Conservation (phyloP, 192 early-diverging fungal genomes). For the Entophlyctis helioformis region DNA sequence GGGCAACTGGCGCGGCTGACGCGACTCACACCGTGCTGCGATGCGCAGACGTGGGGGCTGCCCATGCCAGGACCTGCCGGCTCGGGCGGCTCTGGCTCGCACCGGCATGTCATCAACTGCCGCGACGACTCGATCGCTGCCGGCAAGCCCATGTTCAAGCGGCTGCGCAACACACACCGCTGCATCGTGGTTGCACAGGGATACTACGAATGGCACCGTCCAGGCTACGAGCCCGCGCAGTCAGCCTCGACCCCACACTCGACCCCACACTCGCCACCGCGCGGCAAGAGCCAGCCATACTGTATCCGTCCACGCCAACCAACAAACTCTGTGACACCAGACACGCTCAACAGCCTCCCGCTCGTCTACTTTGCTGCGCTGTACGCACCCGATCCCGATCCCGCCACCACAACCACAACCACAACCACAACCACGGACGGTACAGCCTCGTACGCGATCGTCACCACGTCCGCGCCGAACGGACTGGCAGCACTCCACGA, state of each 20-base stretch:
- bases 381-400: no score
- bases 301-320: no score
- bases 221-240: no score
- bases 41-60: conserved; percentile 16
- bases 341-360: no score
- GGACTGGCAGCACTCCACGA: conserved; percentile 38
- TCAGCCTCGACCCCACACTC: no score
- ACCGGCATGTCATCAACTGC: conserved; percentile 25
- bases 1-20: no score
- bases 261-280: no score
- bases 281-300: no score
- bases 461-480: conserved; percentile 26
- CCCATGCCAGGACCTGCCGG: conserved; percentile 14
- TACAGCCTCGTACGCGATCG: conserved; percentile 27
- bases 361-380: no score
- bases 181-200: conserved; percentile 31
- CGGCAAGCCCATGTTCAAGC: conserved; percentile 14
- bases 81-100: conserved; percentile 4
- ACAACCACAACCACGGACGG: no score
- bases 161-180: conserved; percentile 18
- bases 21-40: not conserved
- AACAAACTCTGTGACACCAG: no score
- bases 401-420: no score
- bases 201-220: conserved; percentile 30
- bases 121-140: conserved; percentile 22